A percentile compares a stretch with the other conserved stretches of the same genome.
These are phyloP conservation scores for Didymella keratinophila DNA, from an alignment of 2,329 filamentous ascomycete genomes.

Conservation along the genomic window DNA sequence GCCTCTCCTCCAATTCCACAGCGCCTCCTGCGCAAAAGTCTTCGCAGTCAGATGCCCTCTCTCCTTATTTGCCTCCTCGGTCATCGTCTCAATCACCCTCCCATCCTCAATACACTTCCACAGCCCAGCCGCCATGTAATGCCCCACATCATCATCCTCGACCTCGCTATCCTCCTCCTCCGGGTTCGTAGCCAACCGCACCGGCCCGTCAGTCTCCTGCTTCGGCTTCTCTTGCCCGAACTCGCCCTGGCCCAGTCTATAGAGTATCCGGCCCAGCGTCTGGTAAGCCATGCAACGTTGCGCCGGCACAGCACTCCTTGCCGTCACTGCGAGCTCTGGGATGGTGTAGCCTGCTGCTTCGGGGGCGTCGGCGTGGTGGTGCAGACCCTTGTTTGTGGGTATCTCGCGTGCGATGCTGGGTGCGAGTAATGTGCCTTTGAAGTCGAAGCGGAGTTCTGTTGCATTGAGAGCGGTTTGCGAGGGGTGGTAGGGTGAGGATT, in stretches of 20 bases:
- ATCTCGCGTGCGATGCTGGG: constrained; percentile 77
- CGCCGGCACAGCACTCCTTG: constrained; percentile 80
- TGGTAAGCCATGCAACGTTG: constrained; percentile 94
- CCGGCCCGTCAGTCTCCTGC: constrained; percentile 57
- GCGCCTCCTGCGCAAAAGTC: constrained; percentile 84
- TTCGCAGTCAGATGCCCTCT: constrained; percentile 79
- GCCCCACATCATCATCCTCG: constrained; percentile 48
- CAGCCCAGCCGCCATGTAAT: constrained; percentile 72
- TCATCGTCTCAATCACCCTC: constrained; percentile 76
- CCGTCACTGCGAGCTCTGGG: constrained; percentile 80
- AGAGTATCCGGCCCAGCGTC: constrained; percentile 85
- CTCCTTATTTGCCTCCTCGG: constrained; percentile 74
- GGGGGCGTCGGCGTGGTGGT: constrained; percentile 92
- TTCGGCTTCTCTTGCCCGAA: constrained; percentile 63
- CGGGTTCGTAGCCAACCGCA: constrained; percentile 51
- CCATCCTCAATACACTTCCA: constrained; percentile 83
- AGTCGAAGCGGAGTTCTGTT: constrained; percentile 85
- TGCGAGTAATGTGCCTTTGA: constrained; percentile 79
- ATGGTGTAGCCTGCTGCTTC: constrained; percentile 95
- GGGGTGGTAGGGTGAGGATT: constrained; percentile 81
- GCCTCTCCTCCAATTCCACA: constrained; percentile 86
- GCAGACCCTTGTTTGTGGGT: constrained; percentile 79
- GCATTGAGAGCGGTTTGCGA: constrained; percentile 74
- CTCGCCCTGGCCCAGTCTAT: constrained; percentile 78
- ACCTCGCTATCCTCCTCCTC: constrained; percentile 46